These are phyloP conservation scores for Ascochyta koolunga DNA, from an alignment of 2,329 filamentous ascomycete species.

Conservation along the genomic window DNA sequence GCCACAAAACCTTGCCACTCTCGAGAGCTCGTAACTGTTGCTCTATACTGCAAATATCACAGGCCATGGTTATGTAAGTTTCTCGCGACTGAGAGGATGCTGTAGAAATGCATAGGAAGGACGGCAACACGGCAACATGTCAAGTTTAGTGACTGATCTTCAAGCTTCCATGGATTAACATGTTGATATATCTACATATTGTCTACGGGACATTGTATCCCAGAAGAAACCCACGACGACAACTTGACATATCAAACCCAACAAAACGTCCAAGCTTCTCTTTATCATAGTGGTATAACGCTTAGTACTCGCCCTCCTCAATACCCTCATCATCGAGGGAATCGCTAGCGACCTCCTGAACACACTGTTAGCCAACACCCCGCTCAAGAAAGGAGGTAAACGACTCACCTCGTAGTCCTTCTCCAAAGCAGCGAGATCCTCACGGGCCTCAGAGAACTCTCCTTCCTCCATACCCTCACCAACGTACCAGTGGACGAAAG, in stretches of 20 bases:
- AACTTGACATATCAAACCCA: conserved; percentile 19
- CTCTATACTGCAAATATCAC: background rate
- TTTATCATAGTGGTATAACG: conserved; percentile 33
- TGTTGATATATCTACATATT: conserved; percentile 2
- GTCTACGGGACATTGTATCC: conserved; percentile 11
- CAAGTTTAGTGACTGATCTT: background rate
- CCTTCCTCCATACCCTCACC: conserved; percentile 93
- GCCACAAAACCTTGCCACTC: background rate
- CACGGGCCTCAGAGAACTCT: conserved; percentile 85
- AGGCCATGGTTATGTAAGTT: too few relatives aligned
- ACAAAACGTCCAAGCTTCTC: conserved; percentile 21
- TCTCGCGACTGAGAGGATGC: background rate
- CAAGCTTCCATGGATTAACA: background rate
- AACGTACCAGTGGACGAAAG: conserved; percentile 80
- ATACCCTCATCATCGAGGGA: conserved; percentile 64
- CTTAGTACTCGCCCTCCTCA: conserved; percentile 57
- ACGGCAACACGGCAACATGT: too few relatives aligned
- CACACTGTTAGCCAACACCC: conserved; percentile 2
- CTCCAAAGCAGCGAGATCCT: conserved; percentile 84
- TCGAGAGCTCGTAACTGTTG: conserved; percentile 2
- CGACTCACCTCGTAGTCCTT: conserved; percentile 71
- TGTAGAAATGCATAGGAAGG: background rate
- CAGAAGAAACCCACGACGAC: conserved; percentile 5
- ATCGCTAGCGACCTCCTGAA: conserved; percentile 73
- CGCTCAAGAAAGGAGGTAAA: background rate